Base-by-base conservation (phyloP, 208 protist genomes). In the Acanthamoeba quina region DNA sequence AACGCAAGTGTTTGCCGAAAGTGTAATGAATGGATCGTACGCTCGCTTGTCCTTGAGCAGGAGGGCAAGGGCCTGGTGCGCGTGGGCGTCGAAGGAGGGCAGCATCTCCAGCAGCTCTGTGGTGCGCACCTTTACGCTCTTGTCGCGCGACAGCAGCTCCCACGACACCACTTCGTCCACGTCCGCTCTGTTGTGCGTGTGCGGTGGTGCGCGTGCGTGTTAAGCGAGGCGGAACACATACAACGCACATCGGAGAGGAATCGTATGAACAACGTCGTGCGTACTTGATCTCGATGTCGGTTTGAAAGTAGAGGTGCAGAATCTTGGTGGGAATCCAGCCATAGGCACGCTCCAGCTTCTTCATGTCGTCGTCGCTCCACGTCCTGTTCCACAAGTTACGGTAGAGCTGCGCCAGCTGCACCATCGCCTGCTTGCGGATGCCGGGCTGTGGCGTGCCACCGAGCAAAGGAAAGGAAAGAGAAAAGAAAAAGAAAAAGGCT, bases 301-400 rank as follows among this genome's bases (percentile, higher is more conserved):
- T 70, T 31, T 90, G 83, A 56, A 72, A 90, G 60, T 70, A 90
- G 83, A 64, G 60, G 41, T 90, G 83, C 54, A 90, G 60, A 26
- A 90, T 90, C 56, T 70, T 90, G 58, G 52, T 90, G 19, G 83
- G 83, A 49, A 90, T 90, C 83, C 83, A 90, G 24, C 83, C 83
- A 26, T 72, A 90, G 76, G 76, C 76, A 13, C 76, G 37, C 76
- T 83, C 76, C 21, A 83, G 10, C 54, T 90, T 90, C 56, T 90
- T 90, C 31, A 29, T 34, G 24, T 90, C 76, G 15, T 83, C 76
- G 13, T 83, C 44, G 26, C 76, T 83, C 76, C 76, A 83, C 5
- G 34, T 34, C 6, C 76, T 24, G 76, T 58, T 70, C 54, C 54
- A 90, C 83, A 90, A 31, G 54, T 70, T 26, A 0, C 83, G 52